Percentiles rank a stretch among this genome's conserved stretches.
These are phyloP conservation scores for Spinacia oleracea DNA, from an alignment of 179 eudicot genomes.

Conservation along the genomic window DNA sequence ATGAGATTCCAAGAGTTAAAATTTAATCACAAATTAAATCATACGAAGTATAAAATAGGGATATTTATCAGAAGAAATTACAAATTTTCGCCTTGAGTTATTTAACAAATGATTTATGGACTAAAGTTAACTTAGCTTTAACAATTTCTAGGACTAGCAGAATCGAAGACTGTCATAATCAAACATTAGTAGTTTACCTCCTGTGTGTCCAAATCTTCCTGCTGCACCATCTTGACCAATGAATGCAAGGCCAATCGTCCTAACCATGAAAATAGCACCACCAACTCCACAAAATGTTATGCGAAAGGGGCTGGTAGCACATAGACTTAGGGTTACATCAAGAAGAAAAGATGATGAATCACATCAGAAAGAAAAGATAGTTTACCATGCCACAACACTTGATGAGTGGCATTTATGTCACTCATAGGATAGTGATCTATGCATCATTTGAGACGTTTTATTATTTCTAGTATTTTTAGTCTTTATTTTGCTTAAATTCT, in stretches of 20 bases:
- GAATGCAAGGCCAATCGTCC: slow-evolving; percentile 49
- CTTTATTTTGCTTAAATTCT: too few relatives aligned
- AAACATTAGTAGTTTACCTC: slow-evolving; percentile 52
- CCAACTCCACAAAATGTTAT: slow-evolving; percentile 54
- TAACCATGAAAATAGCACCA: slow-evolving; percentile 44
- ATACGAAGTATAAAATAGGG: too few relatives aligned
- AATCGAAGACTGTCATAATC: background rate
- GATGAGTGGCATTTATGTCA: too few relatives aligned
- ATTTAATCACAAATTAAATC: too few relatives aligned
- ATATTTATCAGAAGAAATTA: too few relatives aligned
- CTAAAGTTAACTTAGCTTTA: background rate
- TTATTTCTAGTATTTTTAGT: too few relatives aligned
- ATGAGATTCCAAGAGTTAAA: background rate
- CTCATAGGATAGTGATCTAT: too few relatives aligned
- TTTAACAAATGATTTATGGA: background rate
- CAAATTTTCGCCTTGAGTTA: background rate
- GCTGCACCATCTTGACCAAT: slow-evolving; percentile 69
- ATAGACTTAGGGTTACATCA: too few relatives aligned
- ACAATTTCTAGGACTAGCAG: background rate
- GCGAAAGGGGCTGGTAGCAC: slow-evolving; percentile 46
- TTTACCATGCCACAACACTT: background rate
- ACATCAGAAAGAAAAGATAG: background rate
- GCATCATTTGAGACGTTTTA: too few relatives aligned
- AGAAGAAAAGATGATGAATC: background rate
- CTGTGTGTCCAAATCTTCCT: slow-evolving; percentile 58